phyloP scores from a whole-genome alignment of 257 asterid species.

The Penstemon davidsonii region DNA sequence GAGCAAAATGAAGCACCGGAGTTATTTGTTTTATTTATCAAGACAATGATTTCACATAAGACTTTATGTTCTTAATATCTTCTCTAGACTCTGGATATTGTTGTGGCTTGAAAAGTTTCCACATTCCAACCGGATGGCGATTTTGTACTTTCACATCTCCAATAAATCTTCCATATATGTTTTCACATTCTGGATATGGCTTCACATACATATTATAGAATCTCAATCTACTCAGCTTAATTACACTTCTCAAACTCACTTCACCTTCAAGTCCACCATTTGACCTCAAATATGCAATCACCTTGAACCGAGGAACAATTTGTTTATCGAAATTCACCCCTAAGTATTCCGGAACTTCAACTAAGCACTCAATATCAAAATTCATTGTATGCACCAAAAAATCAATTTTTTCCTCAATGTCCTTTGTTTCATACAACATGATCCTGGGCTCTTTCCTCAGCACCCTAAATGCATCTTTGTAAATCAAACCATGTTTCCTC shows the following conservation, averaged over 20 bases:
- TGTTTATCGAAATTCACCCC: constrained; percentile 77
- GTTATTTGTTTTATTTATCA: constrained; percentile 14
- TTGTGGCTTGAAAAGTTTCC: constrained; percentile 81
- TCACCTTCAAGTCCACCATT: constrained; percentile 72
- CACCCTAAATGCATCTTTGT: constrained; percentile 68
- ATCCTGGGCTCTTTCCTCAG: constrained; percentile 89
- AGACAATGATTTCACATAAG: constrained; percentile 47
- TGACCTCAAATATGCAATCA: constrained; percentile 55
- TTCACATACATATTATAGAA: constrained; percentile 85
- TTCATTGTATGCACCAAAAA: constrained; percentile 61
- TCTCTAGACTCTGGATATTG: constrained; percentile 40
- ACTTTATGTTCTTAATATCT: constrained; percentile 55
- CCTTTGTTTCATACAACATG: constrained; percentile 48
- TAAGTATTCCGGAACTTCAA: constrained; percentile 73
- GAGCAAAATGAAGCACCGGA: too few relatives aligned
- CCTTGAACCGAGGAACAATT: constrained; percentile 76
- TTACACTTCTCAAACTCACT: constrained; percentile 55
- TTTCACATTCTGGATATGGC: constrained; percentile 90
- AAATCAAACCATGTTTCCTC: constrained; percentile 56
- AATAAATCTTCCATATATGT: constrained; percentile 68
- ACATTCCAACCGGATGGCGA: constrained; percentile 73
- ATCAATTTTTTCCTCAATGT: constrained; percentile 64
- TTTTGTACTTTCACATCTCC: constrained; percentile 32
- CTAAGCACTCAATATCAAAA: constrained; percentile 48
- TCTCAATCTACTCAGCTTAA: constrained; percentile 70